Base-by-base conservation (phyloP, 139 green algal genomes). In the Tetradesmus obliquus region DNA sequence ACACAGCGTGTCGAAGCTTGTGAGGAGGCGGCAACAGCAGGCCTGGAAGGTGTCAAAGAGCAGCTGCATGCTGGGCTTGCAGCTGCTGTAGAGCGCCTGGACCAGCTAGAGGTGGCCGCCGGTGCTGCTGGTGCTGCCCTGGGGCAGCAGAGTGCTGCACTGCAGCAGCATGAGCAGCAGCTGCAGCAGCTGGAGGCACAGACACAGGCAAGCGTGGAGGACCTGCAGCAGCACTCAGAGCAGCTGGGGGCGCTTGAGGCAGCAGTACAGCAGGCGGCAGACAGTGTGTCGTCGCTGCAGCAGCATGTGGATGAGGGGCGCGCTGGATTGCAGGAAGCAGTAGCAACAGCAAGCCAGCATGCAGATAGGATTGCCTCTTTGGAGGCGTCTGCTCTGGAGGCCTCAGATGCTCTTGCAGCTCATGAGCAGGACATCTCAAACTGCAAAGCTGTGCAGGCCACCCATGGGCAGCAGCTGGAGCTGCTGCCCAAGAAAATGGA, bases 401-500 rank as follows among this genome's bases (percentile, higher is more conserved):
- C 54, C 5, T 54, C 86, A 55, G 86, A 90, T 19, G 24, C 71
- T 12, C 8, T 90, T 5, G 19, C 86, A 54, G 22, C 53, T 12
- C 71, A 84, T 5, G 55, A 13, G 19, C 69, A 84, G 60, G 58
- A 89, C 17, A 17, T 89, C 12, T 81, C 71, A 1, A 90, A 90
- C 20, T 10, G 55, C 19, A 53, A 45, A 7, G 86, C 86, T 5
- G 69, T 24, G 0, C 4, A 54, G 8, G 45, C 20, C 71, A 90
- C 84, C 53, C 86, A 90, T 55, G 71, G 86, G 7, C 69, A 90
- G 22, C 84, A 89, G 62, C 20, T 89, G 4, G 58, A 89, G 84
- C 84, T 89, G 12, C 62, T 89, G 7, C 12, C 60, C 1, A 66
- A 89, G 62, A 89, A 80, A 13, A 89, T 89, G 62, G 84, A 81